Evolutionary conservation across 208 protist species (phyloP).

Genomic region (Trypanosoma scelopori): DNA sequence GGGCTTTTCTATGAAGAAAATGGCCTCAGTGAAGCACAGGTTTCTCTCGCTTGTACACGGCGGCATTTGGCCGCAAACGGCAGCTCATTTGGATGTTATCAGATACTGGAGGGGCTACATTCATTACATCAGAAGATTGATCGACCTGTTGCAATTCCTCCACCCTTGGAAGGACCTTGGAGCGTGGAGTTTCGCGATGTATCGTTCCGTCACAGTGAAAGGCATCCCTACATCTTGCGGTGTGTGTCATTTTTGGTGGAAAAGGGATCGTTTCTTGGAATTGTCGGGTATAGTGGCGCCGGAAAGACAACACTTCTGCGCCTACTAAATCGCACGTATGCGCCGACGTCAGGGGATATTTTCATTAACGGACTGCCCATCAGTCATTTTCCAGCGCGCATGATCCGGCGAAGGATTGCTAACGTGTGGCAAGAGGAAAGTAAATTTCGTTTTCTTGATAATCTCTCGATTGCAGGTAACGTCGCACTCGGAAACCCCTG

Average conservation of each 20-base stretch:
- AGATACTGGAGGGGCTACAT: constrained; percentile 20
- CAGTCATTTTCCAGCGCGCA: constrained; percentile 42
- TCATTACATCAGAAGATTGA: constrained; percentile 23
- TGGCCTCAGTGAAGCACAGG: constrained; percentile 20
- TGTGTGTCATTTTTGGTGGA: constrained; percentile 55
- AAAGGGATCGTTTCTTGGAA: constrained; percentile 49
- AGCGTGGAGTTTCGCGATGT: constrained; percentile 62
- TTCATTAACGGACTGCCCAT: constrained; percentile 55
- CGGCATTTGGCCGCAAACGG: constrained; percentile 5
- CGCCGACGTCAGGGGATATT: constrained; percentile 50
- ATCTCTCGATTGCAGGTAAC: constrained; percentile 51
- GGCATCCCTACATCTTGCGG: constrained; percentile 36
- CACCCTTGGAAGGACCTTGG: constrained; percentile 35
- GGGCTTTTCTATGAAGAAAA: constrained; percentile 22
- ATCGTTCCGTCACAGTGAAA: constrained; percentile 62
- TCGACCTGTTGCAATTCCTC: constrained; percentile 1
- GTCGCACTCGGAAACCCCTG: constrained; percentile 58
- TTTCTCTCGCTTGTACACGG: constrained; percentile 9
- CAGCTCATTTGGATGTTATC: constrained; percentile 26
- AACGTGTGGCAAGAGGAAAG: constrained; percentile 60
- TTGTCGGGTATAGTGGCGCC: constrained; percentile 71
- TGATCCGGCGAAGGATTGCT: constrained; percentile 54
- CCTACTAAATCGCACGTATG: constrained; percentile 56
- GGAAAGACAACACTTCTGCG: constrained; percentile 75
- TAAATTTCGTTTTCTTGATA: constrained; percentile 49